phyloP scores from a whole-genome alignment of 768 basidiomycete genomes.

The Tubosaeta brunneosetosa region DNA sequence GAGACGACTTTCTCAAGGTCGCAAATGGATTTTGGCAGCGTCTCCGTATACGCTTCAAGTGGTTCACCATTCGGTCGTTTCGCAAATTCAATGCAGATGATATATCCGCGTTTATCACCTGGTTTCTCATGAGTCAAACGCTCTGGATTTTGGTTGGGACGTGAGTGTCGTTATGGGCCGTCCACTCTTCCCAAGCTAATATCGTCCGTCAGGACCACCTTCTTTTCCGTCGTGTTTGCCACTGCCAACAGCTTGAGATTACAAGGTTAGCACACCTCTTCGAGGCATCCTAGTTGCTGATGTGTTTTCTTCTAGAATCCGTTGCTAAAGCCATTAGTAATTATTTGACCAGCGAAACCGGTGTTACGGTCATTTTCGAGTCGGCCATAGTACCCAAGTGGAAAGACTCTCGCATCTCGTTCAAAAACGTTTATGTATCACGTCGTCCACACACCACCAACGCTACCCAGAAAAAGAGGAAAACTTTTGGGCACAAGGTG shows the following conservation, averaged over 20 bases:
- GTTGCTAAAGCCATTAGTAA: conserved; percentile 86
- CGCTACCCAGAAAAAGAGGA: conserved; percentile 14
- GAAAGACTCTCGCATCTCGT: conserved; percentile 92
- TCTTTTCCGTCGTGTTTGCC: conserved; percentile 90
- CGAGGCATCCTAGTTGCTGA: not conserved
- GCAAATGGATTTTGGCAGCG: conserved; percentile 91
- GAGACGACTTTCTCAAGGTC: conserved; percentile 83
- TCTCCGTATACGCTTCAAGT: conserved; percentile 87
- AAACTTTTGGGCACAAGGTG: conserved; percentile 43
- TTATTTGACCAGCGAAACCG: conserved; percentile 90
- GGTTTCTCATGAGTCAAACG: conserved; percentile 94
- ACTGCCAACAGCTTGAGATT: conserved; percentile 82
- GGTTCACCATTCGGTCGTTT: conserved; percentile 95
- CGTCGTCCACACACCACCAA: conserved; percentile 51
- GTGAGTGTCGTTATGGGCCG: conserved; percentile 8
- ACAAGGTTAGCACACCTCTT: conserved; percentile 51
- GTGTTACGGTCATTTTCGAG: conserved; percentile 93
- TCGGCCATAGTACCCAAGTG: conserved; percentile 97
- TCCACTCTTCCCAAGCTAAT: not conserved
- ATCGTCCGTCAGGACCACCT: conserved; percentile 64
- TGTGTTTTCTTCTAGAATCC: conserved; percentile 48
- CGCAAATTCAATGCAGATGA: conserved; percentile 95
- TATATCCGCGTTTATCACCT: conserved; percentile 91
- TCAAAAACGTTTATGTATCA: conserved; percentile 95
- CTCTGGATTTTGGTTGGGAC: conserved; percentile 93